These are phyloP conservation scores for Serendipita sp. DNA, from an alignment of 1,284 basidiomycete genomes.

Conservation along the genomic window DNA sequence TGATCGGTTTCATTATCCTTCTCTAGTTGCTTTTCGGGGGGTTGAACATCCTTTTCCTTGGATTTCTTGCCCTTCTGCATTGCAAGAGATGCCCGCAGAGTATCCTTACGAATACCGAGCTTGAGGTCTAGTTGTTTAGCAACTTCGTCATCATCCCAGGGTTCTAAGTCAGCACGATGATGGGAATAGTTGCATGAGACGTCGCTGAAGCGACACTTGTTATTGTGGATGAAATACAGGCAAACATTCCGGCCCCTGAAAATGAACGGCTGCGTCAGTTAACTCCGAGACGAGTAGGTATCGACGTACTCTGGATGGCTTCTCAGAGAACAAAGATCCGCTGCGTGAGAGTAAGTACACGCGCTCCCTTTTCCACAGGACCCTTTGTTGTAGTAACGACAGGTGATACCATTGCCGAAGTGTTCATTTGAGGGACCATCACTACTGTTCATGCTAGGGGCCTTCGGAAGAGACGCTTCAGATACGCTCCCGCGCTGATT, in stretches of 20 bases:
- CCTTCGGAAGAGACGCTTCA: background rate
- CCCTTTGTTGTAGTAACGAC: conserved; percentile 1
- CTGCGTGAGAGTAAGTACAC: background rate
- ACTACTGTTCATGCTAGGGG: background rate
- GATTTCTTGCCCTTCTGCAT: background rate
- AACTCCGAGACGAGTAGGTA: background rate
- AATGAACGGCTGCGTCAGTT: background rate
- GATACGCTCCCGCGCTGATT: background rate
- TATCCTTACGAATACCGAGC: background rate
- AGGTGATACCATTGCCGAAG: conserved; percentile 2
- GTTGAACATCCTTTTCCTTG: background rate
- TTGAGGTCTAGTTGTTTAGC: background rate
- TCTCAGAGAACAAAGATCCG: background rate
- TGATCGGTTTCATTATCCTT: background rate
- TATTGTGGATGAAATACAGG: conserved; percentile 2
- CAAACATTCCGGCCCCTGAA: background rate
- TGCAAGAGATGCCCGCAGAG: background rate
- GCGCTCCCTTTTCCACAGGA: background rate
- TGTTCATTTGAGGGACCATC: background rate
- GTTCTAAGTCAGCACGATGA: background rate
- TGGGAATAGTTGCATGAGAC: conserved; percentile 1
- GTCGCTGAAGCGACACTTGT: conserved; percentile 2
- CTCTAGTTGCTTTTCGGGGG: background rate
- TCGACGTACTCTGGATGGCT: conserved; percentile 4
- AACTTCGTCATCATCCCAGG: conserved; percentile 6